Base-by-base conservation (phyloP, 331 rosid species). In the Arachis monticola region DNA sequence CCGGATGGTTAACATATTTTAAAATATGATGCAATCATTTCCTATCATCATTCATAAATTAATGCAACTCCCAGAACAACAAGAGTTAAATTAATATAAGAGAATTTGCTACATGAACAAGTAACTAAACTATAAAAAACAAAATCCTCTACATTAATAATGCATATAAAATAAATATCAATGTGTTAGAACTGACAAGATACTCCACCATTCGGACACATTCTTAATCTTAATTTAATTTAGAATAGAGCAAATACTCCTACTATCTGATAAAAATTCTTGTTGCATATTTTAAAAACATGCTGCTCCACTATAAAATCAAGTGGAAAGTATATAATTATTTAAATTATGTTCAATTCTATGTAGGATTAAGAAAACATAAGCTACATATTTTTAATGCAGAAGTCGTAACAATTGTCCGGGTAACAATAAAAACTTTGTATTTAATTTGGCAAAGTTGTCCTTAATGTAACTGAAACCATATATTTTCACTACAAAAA, bases 401-500 rank as follows among this genome's bases (percentile, higher is more conserved):
- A 41, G 41, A 38, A 64, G 53, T 41, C 12, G 55, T 50, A 53
- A 70, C 5, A 62, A 46, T 7, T 13, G 35, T 55, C 38, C 13
- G 13, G n/a, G 11, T 1, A 38, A 46, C 30, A 71, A 32, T 8
- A 46, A 50, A 65, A 65, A 11, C 35, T 32, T 40, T 55, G 50
- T 41, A 57, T 63, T 35, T 45, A 31, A 31, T 13, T 31, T 10
- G 38, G 10, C 31, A 10, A 69, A 45, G 13, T 12, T 12, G 3
- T 4, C 32, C n/a, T 46, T 7, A 46, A 35, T 31, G 9, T 13
- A 73, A 3, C 69, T 9, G 6, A 32, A 60, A 40, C 31, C 42
- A 62, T 17, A 17, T 2, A 38, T 62, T 48, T 72, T 62, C 48
- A 50, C 69, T 22, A 27, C 63, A 56, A 42, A 75, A 75, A 10